Base-by-base conservation (phyloP, 2,329 filamentous ascomycete genomes). In the Hymenoscyphus salicellus region DNA sequence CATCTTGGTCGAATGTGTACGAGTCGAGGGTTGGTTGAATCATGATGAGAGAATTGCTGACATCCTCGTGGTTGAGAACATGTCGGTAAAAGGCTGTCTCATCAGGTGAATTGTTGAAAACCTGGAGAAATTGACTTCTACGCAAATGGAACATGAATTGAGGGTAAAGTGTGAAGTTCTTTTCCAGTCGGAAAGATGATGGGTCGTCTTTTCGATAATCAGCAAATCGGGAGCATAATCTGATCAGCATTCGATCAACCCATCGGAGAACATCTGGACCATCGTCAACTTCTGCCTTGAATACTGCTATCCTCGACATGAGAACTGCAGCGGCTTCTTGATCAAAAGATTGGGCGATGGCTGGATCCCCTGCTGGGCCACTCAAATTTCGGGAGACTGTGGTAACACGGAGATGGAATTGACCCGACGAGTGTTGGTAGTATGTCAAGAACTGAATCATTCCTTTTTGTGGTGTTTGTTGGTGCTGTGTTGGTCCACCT, bases 131-230 rank as follows among this genome's bases (percentile, higher is more conserved):
- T 78, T 98, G 95, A 79, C 93, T 97, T 78, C 95, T 88, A 72
- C 95, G 90, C 66, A 99, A 85, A 78, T 99, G 95, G 84, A 99
- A 99, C 95, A 99, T 99, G 80, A 99, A 99, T 77, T 99, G 95
- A 30, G 95, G 95, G 75, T 99, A 99, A 17, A 99, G 84, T 0
- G 94, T 98, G 76, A 99, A 99, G 82, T 99, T 99, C 86, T 97
- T 97, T 79, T 99, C 95, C 68, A 97, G 80, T 41, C 93, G 87
- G 86, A 99, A 99, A 0, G 94, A 98, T 5, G 94, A 96, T 16
- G 95, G 93, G 73, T 99, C 95, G 76, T 99, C 95, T 79, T 99
- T 99, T 68, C 95, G 86, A 77, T 99, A 99, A 78, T 99, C 95
- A 32, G 95, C 95, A 76, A 99, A 99, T 71, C 94, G 87, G 52